Percentiles rank a stretch among this genome's conserved stretches.
Evolutionary conservation across 176 grass and related monocot species (phyloP).

Genomic region (Lolium rigidum): DNA sequence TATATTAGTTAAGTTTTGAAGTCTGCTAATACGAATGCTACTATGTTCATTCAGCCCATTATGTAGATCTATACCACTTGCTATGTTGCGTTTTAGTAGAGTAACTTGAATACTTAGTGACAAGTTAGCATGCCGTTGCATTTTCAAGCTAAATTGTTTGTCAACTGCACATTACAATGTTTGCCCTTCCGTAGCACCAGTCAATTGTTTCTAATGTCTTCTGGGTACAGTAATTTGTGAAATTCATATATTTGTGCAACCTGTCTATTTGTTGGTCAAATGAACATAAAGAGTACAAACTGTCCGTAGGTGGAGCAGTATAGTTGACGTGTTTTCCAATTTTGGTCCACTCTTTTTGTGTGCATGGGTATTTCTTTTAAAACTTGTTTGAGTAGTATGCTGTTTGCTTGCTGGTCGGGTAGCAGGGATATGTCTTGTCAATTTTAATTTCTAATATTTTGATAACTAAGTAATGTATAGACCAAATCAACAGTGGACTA

Average conservation of each 20-base stretch:
- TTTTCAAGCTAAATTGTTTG: not conserved
- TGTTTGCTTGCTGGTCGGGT: not conserved
- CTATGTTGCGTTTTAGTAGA: not conserved
- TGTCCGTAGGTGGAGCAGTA: not conserved
- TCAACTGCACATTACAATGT: not conserved
- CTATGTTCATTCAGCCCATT: too few species aligned
- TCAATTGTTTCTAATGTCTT: not conserved
- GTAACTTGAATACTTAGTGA: not conserved
- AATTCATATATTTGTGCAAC: not conserved
- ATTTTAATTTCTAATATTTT: not conserved
- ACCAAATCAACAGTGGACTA: not conserved
- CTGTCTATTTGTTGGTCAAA: not conserved
- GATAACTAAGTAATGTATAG: not conserved
- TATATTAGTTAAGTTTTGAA: too few species aligned
- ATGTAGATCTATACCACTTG: not conserved
- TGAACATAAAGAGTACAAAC: not conserved
- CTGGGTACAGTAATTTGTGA: not conserved
- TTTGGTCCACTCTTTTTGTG: not conserved
- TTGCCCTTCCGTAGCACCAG: not conserved
- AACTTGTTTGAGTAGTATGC: not conserved
- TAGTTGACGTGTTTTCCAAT: constrained; percentile 8
- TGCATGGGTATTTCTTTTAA: not conserved
- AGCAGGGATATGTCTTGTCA: not conserved
- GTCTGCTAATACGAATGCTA: not conserved
- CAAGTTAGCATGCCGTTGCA: not conserved